Base-by-base conservation (phyloP, 176 grass and related monocot genomes). In the Phoenix dactylifera region DNA sequence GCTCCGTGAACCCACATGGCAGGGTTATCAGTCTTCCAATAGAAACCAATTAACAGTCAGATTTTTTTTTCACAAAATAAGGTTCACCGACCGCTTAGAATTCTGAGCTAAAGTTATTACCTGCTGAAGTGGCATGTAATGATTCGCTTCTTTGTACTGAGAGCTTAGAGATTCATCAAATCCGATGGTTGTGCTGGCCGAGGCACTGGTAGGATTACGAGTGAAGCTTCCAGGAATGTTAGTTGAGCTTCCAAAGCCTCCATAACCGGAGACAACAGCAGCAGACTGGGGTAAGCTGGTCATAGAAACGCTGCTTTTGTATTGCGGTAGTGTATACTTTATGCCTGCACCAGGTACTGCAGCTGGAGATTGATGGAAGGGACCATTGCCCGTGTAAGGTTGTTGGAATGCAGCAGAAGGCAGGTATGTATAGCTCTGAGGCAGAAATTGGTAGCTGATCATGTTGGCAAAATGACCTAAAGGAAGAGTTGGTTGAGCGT, bases 71-170 rank as follows among this genome's bases (percentile, higher is more conserved):
- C 4, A 26, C 26, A 26, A 26, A 28, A 35, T 10, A 35, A 10
- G 32, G 7, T 35, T 35, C 32, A 9, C 3, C 5, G 32, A 35
- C 32, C 9, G 6, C 32, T 9, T 35, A 35, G 6, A 44, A 19
- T 2, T 18, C 2, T 6, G 22, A 54, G 7, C 5, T 1, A 26
- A 25, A 55, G 18, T 22, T 67, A 51, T 67, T 84, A 97, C 94
- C 88, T 98, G 93, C 63, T 97, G 93, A 30, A 83, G 84, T 49
- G 88, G 71, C 87, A 92, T 78, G 55, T 98, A 98, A 22, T 83
- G 94, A 69, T 50, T 83, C 30, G 51, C 76, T 75, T 92, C 88
- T 80, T 89, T 98, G 79, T 89, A 92, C 57, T 89, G 94, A 5
- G 79, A 79, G 53, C 64, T 86, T 70, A 93, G 61, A 35, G 77